These are phyloP conservation scores for Colletotrichum tofieldiae DNA, from an alignment of 2,329 filamentous ascomycete species.

Conservation along the genomic window DNA sequence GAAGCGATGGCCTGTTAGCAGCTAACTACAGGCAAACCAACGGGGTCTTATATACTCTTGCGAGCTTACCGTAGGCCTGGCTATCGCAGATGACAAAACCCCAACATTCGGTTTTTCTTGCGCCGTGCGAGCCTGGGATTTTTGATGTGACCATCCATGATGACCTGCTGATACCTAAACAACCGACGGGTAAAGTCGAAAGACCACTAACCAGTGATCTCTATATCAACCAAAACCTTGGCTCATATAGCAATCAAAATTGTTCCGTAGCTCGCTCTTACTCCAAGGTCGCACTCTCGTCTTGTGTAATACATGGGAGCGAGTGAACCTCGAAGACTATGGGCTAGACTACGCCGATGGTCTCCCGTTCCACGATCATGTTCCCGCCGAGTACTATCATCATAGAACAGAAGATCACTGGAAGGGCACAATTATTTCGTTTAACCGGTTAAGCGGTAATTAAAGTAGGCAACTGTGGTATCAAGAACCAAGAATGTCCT, in stretches of 20 bases:
- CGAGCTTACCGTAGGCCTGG: too few species aligned
- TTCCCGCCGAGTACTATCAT: neutral
- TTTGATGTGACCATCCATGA: neutral
- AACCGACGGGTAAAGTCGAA: constrained; percentile 40
- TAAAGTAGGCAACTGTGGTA: neutral
- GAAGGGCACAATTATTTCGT: neutral
- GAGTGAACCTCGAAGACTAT: neutral
- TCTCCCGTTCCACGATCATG: neutral
- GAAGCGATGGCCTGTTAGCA: neutral
- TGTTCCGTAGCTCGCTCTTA: neutral
- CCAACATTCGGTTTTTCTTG: neutral
- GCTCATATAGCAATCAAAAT: too few species aligned
- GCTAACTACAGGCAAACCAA: neutral
- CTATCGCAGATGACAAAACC: neutral
- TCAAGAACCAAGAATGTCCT: neutral
- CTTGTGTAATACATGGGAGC: neutral
- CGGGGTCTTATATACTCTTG: neutral
- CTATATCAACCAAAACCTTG: neutral
- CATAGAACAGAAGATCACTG: neutral
- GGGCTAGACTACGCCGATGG: neutral
- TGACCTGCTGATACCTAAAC: constrained; percentile 44
- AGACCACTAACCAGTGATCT: neutral
- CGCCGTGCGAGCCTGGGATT: neutral
- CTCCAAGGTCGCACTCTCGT: neutral
- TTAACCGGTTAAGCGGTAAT: neutral